Evolutionary conservation across 305 asterid species (phyloP).

Genomic region (Andrographis paniculata): DNA sequence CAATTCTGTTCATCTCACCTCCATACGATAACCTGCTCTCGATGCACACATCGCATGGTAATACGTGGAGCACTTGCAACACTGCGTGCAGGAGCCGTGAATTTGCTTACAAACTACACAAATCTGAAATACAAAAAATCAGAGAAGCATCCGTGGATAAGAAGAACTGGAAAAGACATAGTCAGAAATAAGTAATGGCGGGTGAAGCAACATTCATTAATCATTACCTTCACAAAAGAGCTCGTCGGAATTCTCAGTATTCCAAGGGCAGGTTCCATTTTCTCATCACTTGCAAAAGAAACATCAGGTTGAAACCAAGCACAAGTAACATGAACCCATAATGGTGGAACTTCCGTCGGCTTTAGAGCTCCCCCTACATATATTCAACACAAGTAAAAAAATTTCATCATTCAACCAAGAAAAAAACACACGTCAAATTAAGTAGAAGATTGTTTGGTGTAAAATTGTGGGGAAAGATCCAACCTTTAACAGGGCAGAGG

Average conservation of each 20-base stretch:
- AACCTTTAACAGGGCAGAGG: constrained; percentile 98
- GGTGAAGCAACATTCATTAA: constrained; percentile 9
- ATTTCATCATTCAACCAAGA: not conserved
- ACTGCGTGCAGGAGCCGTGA: constrained; percentile 98
- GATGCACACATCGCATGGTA: constrained; percentile 97
- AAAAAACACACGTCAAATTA: constrained; percentile 1
- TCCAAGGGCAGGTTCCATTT: constrained; percentile 97
- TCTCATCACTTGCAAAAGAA: constrained; percentile 86
- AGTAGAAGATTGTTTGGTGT: not conserved
- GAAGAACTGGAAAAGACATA: constrained; percentile 7
- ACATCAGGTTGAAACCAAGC: constrained; percentile 99
- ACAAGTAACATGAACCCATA: constrained; percentile 98
- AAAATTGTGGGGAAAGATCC: constrained; percentile 15
- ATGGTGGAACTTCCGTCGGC: constrained; percentile 75
- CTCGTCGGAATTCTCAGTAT: constrained; percentile 88
- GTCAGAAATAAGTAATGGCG: constrained; percentile 2
- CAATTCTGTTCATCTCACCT: too few relatives aligned
- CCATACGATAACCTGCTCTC: constrained; percentile 97
- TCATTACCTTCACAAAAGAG: constrained; percentile 77
- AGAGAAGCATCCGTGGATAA: not conserved
- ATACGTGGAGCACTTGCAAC: constrained; percentile 90
- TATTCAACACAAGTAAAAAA: constrained; percentile 20
- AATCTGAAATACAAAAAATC: constrained; percentile 49
- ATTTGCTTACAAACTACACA: constrained; percentile 99
- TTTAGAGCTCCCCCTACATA: constrained; percentile 88